phyloP scores from a whole-genome alignment of 805 yeast species.

The Citeromyces nyonsensis region DNA sequence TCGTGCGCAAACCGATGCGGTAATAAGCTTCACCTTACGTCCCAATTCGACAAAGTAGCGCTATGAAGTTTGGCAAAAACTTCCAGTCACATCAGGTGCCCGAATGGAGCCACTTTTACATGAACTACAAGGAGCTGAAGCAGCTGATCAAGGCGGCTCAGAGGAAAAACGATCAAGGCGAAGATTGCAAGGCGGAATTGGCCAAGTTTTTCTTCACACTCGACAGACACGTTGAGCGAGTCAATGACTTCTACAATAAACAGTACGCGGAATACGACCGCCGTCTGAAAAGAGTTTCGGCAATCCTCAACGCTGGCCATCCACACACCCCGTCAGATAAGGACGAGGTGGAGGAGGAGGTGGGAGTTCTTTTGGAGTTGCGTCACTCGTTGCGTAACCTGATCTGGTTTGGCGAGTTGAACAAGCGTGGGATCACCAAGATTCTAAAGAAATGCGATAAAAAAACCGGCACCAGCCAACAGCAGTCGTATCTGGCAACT shows the following conservation, averaged over 20 bases:
- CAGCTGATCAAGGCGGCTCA: slow-evolving; percentile 52
- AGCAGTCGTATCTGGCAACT: slow-evolving; percentile 40
- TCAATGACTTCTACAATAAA: slow-evolving; percentile 62
- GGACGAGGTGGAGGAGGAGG: slow-evolving; percentile 47
- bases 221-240: slow-evolving; percentile 71
- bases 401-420: slow-evolving; percentile 89
- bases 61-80: slow-evolving; percentile 74
- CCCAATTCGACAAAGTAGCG: not conserved
- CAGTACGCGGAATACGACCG: slow-evolving; percentile 65
- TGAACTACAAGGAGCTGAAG: slow-evolving; percentile 78
- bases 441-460: slow-evolving; percentile 86
- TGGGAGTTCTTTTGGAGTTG: slow-evolving; percentile 58
- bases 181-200: slow-evolving; percentile 19
- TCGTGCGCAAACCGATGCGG: too few relatives aligned
- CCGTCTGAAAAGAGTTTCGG: slow-evolving; percentile 35
- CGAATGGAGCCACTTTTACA: slow-evolving; percentile 74
- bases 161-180: slow-evolving; percentile 19
- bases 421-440: slow-evolving; percentile 79
- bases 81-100: slow-evolving; percentile 80
- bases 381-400: slow-evolving; percentile 65
- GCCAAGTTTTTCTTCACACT: slow-evolving; percentile 63
- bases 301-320: slow-evolving; percentile 15
- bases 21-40: too few relatives aligned
- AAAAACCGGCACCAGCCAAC: slow-evolving; percentile 49
- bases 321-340: slow-evolving; percentile 18